A percentile compares a stretch with the other conserved stretches of the same genome.
These are phyloP conservation scores for Pseudogymnoascus sp. DNA, from an alignment of 2,329 filamentous ascomycete genomes.

Conservation along the genomic window DNA sequence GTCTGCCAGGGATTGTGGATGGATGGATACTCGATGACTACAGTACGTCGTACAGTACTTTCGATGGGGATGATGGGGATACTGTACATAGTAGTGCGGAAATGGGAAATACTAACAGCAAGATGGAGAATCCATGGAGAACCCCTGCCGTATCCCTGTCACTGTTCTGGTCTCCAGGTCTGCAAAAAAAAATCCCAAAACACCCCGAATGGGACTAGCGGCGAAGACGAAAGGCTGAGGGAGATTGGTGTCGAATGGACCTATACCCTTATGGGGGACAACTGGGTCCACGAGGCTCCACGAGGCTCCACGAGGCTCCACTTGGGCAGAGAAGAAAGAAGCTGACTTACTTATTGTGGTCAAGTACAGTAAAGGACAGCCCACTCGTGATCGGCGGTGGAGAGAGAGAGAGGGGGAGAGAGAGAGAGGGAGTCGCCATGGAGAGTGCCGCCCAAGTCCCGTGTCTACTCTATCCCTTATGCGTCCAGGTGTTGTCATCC, in stretches of 20 bases:
- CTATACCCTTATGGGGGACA: background rate
- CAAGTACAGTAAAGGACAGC: background rate
- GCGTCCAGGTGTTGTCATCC: background rate
- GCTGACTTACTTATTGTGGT: too few relatives aligned
- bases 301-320: background rate
- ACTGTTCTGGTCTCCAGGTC: background rate
- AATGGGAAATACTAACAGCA: background rate
- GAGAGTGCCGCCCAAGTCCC: background rate
- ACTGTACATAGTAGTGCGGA: too few relatives aligned
- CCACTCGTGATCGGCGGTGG: background rate
- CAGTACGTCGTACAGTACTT: too few relatives aligned
- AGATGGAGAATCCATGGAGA: background rate
- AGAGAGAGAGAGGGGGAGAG: background rate
- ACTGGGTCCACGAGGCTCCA: background rate
- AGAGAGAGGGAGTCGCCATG: background rate
- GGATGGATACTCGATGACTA: background rate
- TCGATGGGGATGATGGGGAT: background rate
- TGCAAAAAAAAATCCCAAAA: constrained; percentile 1
- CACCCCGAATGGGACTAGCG: background rate
- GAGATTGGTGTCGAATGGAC: background rate
- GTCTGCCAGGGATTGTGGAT: background rate
- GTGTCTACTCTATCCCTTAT: background rate
- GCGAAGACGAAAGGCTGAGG: background rate
- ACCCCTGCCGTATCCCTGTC: background rate
- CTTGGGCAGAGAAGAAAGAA: background rate